phyloP scores from a whole-genome alignment of 2,329 filamentous ascomycete genomes.

The Sporothrix pallida region DNA sequence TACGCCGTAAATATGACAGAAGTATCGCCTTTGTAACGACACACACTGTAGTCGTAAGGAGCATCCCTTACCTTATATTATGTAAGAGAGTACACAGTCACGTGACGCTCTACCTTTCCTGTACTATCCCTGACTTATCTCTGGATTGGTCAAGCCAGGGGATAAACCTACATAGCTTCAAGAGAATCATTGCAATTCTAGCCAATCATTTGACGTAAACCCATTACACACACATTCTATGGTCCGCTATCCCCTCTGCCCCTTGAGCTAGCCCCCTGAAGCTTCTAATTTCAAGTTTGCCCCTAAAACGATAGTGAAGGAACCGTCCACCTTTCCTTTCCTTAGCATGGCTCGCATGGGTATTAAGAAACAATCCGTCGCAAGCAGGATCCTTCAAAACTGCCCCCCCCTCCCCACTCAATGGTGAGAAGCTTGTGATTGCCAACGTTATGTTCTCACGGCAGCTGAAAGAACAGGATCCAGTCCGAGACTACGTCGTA shows the following conservation, averaged over 20 bases:
- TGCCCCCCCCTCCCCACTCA: background rate
- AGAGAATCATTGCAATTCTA: too few relatives aligned
- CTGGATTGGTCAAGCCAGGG: too few relatives aligned
- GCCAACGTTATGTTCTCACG: background rate
- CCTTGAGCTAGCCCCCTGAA: conserved; percentile 19
- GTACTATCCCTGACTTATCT: too few relatives aligned
- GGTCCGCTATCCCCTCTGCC: background rate
- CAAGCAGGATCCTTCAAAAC: background rate
- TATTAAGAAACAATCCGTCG: background rate
- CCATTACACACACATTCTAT: background rate
- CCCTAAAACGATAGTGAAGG: background rate
- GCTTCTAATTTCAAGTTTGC: conserved; percentile 6
- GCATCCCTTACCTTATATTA: too few relatives aligned
- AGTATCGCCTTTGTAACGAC: background rate
- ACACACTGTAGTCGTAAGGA: too few relatives aligned
- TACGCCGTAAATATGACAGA: too few relatives aligned
- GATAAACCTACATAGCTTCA: too few relatives aligned
- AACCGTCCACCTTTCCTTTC: background rate
- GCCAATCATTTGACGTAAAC: too few relatives aligned
- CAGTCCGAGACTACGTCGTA: background rate
- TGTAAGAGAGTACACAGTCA: too few relatives aligned
- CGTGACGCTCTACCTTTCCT: too few relatives aligned
- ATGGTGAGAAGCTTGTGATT: conserved; percentile 16
- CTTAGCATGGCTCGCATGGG: background rate
- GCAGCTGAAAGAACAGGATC: conserved; percentile 9